A percentile compares a stretch with the other conserved stretches of the same genome.
These are phyloP conservation scores for Stemphylium lycopersici DNA, from an alignment of 2,329 filamentous ascomycete genomes.

Conservation along the genomic window DNA sequence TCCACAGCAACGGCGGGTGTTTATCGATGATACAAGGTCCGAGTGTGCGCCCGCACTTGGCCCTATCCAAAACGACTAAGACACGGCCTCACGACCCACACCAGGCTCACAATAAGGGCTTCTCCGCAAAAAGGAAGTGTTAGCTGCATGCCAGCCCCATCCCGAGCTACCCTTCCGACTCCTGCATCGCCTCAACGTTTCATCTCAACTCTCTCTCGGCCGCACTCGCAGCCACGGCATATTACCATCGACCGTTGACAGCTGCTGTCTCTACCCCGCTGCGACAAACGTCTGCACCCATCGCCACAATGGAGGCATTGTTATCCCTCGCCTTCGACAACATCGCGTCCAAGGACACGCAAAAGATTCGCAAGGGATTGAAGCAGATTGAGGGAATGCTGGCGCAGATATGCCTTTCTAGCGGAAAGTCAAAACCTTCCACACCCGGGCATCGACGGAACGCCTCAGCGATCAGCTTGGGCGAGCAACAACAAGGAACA, in stretches of 20 bases:
- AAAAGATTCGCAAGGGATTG: constrained; percentile 90
- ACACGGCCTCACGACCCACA: constrained; percentile 34
- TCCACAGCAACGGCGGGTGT: constrained; percentile 25
- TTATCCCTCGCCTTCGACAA: constrained; percentile 95
- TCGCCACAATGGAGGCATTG: constrained; percentile 77
- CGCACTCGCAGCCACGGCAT: constrained; percentile 9
- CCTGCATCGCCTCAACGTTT: constrained; percentile 20
- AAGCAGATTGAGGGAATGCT: constrained; percentile 93
- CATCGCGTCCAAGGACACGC: constrained; percentile 86
- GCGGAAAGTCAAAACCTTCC: constrained; percentile 39
- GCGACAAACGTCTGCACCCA: constrained; percentile 8
- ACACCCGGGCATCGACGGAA: constrained; percentile 45
- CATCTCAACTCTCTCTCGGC: constrained; percentile 17
- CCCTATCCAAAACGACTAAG: constrained; percentile 15
- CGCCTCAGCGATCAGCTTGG: constrained; percentile 45
- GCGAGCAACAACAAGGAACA: constrained; percentile 37
- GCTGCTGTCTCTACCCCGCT: constrained; percentile 10
- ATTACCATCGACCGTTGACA: constrained; percentile 5
- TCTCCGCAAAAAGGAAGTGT: constrained; percentile 36
- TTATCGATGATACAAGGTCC: constrained; percentile 23
- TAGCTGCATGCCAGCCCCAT: constrained; percentile 37
- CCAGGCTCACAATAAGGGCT: constrained; percentile 24
- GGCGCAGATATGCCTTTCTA: constrained; percentile 88
- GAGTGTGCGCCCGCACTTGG: constrained; percentile 7
- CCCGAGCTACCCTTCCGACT: constrained; percentile 21